Base-by-base conservation (phyloP, 2,329 filamentous ascomycete species). In the Claviceps pazoutovae region DNA sequence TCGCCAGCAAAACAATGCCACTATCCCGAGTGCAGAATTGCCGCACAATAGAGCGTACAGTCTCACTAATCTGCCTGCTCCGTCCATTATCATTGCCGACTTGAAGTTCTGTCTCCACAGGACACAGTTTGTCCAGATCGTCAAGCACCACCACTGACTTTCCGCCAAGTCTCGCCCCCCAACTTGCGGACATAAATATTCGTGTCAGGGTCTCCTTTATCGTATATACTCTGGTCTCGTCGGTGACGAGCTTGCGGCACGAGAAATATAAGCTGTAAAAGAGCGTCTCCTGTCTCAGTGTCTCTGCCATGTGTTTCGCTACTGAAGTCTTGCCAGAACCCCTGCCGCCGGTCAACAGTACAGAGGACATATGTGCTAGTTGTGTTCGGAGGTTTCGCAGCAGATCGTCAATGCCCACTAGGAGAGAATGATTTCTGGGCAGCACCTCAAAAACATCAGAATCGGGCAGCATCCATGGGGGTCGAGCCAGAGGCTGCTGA, bases 21-120 rank as follows among this genome's bases (percentile, higher is more conserved):
- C 84, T 88, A 54, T 88, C 83, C 55, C 80, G 76, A 0, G 80
- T 81, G 64, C 90, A 95, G 64, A 91, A 90, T 62, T 96, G 86
- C 52, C 83, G 80, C 0, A 91, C 86, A 57, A 93, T 82, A 1
- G 85, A 81, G 62, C 87, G 86, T 5, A 98, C 77, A 0, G 88
- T 81, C 66, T 98, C 93, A 63, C 90, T 95, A 53, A 96, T 81
- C 60, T 97, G 90, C 37, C 89, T 81, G 64, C 90, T 97, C 56
- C 91, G 80, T 17, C 88, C 88, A 61, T 98, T 97, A 59, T 97
- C 89, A 54, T 89, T 90, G 55, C 88, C 88, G 4, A 95, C 87
- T 66, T 96, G 88, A 13, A 98, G 75, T 65, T 98, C 93, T 0
- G 90, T 96, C 68, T 98, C 94, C 1, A 83, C 84, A 0, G 93